Conservation (phyloP, 2,329 filamentous ascomycete species). For the Pyrenochaeta sp. region DNA sequence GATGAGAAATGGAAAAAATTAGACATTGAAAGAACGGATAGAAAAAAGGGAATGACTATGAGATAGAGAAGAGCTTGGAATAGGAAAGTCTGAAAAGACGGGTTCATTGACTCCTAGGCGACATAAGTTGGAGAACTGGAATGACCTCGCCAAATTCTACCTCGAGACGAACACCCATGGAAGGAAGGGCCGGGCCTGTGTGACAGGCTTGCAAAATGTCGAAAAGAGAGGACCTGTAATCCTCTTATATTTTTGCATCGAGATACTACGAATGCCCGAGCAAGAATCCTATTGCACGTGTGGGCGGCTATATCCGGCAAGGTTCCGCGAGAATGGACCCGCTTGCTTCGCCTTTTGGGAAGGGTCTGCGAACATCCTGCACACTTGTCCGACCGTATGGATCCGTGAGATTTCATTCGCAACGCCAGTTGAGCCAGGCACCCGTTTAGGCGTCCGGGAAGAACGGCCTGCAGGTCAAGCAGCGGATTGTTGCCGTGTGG, state of each 20-base stretch:
- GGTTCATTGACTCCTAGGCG: too few relatives aligned
- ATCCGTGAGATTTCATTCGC: background rate
- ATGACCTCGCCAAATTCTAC: too few relatives aligned
- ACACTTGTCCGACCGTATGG: background rate
- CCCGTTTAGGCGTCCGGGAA: background rate
- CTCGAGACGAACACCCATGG: too few relatives aligned
- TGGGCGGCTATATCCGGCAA: background rate
- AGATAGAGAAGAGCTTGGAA: too few relatives aligned
- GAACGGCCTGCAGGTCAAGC: background rate
- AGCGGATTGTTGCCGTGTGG: background rate
- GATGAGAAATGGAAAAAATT: background rate
- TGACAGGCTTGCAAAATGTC: too few relatives aligned
- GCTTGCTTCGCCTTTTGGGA: conserved; percentile 4
- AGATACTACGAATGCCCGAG: background rate
- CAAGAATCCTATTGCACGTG: conserved; percentile 1
- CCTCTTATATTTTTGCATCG: too few relatives aligned
- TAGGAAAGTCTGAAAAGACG: too few relatives aligned
- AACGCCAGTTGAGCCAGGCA: background rate
- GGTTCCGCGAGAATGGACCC: conserved; percentile 2
- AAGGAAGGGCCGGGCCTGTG: too few relatives aligned
- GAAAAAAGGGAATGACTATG: too few relatives aligned
- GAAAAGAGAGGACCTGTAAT: too few relatives aligned
- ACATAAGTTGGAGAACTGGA: too few relatives aligned
- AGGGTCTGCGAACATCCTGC: conserved; percentile 4
- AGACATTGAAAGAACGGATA: background rate